Percentiles rank a stretch among this genome's conserved stretches.
These are phyloP conservation scores for Leptosphaerulina australis DNA, from an alignment of 2,329 filamentous ascomycete species.

Conservation along the genomic window DNA sequence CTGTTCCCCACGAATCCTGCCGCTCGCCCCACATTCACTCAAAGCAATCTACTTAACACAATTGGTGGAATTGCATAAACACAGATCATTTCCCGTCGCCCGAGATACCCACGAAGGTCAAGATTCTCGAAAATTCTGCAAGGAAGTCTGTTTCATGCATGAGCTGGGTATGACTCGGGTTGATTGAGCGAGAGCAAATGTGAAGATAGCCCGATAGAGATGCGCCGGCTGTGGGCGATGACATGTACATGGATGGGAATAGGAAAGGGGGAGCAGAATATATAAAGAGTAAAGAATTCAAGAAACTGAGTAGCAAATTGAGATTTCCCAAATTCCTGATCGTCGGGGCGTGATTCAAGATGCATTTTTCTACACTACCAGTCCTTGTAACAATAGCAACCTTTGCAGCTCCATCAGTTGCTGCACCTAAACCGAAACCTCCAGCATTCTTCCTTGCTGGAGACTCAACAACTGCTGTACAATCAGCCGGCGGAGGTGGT, in stretches of 20 bases:
- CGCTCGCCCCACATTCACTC: slow-evolving; percentile 6
- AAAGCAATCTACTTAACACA: neutral
- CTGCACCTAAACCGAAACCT: slow-evolving; percentile 16
- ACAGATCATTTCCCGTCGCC: slow-evolving; percentile 7
- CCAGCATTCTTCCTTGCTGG: slow-evolving; percentile 44
- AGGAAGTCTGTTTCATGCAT: slow-evolving; percentile 4
- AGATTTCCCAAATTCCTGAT: neutral
- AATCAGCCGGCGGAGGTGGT: slow-evolving; percentile 30
- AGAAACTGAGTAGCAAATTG: no score
- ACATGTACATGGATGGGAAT: neutral
- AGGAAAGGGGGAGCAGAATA: neutral
- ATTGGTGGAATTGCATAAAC: slow-evolving; percentile 14
- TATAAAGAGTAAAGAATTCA: no score
- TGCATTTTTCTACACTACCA: slow-evolving; percentile 10
- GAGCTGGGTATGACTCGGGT: slow-evolving; percentile 1
- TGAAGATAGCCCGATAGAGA: neutral
- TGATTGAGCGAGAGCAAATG: slow-evolving; percentile 3
- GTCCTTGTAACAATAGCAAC: slow-evolving; percentile 10
- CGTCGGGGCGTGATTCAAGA: neutral
- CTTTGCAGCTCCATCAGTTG: neutral
- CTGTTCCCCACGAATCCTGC: slow-evolving; percentile 14
- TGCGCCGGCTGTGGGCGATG: neutral
- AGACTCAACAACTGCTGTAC: slow-evolving; percentile 46
- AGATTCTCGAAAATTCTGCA: slow-evolving; percentile 2
- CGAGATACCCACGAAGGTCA: slow-evolving; percentile 4